Conservation (phyloP, 1,139 yeast genomes). For the Yamadazyma atlantica region DNA sequence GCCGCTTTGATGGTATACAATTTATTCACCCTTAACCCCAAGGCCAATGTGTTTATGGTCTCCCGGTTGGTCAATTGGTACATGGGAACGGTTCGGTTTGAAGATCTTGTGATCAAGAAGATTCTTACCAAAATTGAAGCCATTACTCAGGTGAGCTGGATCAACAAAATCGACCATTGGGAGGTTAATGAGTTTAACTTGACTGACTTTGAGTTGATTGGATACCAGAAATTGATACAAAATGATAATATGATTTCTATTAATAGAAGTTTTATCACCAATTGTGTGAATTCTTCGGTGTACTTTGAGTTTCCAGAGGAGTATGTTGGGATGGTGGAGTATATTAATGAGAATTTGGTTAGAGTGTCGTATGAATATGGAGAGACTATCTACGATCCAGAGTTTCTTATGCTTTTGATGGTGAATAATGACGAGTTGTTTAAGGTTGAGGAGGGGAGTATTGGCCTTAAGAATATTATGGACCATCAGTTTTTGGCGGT, state of each 20-base stretch:
- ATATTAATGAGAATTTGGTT: conserved; percentile 12
- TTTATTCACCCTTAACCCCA: conserved; percentile 39
- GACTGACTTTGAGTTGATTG: conserved; percentile 43
- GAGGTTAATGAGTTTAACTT: conserved; percentile 50
- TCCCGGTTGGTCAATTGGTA: conserved; percentile 52
- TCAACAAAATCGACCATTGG: conserved; percentile 61
- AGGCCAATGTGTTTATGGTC: conserved; percentile 49
- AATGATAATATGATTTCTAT: conserved; percentile 51
- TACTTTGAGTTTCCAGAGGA: conserved; percentile 9
- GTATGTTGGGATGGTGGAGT: conserved; percentile 9
- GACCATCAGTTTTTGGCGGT: conserved; percentile 61
- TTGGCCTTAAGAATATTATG: conserved; percentile 58
- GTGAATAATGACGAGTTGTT: conserved; percentile 65
- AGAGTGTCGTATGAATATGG: conserved; percentile 17
- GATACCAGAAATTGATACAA: conserved; percentile 46
- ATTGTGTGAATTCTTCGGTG: conserved; percentile 20
- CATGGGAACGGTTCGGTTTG: conserved; percentile 58
- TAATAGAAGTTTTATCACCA: conserved; percentile 50
- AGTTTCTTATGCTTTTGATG: conserved; percentile 56
- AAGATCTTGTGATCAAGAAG: conserved; percentile 61
- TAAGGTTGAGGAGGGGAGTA: conserved; percentile 23
- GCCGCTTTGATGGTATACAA: conserved; percentile 43
- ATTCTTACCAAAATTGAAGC: conserved; percentile 60
- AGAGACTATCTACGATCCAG: conserved; percentile 54
- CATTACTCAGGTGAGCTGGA: conserved; percentile 53